These are phyloP conservation scores for Clathrospora elynae DNA, from an alignment of 2,329 filamentous ascomycete species.

Conservation along the genomic window DNA sequence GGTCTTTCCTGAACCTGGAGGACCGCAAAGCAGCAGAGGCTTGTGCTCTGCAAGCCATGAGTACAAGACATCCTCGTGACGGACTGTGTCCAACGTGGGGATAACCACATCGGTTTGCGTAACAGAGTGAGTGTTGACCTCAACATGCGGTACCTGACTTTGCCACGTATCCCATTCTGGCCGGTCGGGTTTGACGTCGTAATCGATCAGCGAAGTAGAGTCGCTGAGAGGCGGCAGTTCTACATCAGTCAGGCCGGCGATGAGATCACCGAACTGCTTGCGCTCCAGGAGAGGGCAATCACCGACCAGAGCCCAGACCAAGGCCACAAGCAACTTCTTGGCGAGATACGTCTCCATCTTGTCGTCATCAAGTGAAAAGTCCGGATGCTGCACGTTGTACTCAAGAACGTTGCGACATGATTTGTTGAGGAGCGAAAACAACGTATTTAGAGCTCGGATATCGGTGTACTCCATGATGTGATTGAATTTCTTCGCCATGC, in stretches of 20 bases:
- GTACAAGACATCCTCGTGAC: slow-evolving; percentile 98
- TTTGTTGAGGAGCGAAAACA: slow-evolving; percentile 97
- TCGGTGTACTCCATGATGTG: slow-evolving; percentile 99
- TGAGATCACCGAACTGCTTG: slow-evolving; percentile 84
- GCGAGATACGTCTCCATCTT: slow-evolving; percentile 87
- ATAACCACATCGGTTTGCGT: slow-evolving; percentile 99
- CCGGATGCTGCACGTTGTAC: slow-evolving; percentile 91
- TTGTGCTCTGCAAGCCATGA: slow-evolving; percentile 99
- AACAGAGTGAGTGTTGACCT: slow-evolving; percentile 97
- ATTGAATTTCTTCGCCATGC: slow-evolving; percentile 75
- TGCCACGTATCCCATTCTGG: slow-evolving; percentile 94
- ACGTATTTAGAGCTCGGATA: slow-evolving; percentile 84
- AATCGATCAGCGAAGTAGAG: slow-evolving; percentile 89
- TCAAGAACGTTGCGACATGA: slow-evolving; percentile 89
- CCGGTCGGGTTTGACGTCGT: slow-evolving; percentile 83
- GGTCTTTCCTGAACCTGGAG: slow-evolving; percentile 97
- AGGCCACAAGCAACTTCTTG: slow-evolving; percentile 89
- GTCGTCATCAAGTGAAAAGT: slow-evolving; percentile 89
- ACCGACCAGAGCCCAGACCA: slow-evolving; percentile 95
- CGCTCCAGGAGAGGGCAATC: slow-evolving; percentile 89
- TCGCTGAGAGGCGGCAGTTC: slow-evolving; percentile 81
- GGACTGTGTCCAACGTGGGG: slow-evolving; percentile 93
- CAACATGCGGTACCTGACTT: slow-evolving; percentile 88
- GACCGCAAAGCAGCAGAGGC: slow-evolving; percentile 92
- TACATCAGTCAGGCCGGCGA: slow-evolving; percentile 81